Evolutionary conservation across 257 asterid genomes (phyloP).

Genomic region (Solanum ossicruentum): DNA sequence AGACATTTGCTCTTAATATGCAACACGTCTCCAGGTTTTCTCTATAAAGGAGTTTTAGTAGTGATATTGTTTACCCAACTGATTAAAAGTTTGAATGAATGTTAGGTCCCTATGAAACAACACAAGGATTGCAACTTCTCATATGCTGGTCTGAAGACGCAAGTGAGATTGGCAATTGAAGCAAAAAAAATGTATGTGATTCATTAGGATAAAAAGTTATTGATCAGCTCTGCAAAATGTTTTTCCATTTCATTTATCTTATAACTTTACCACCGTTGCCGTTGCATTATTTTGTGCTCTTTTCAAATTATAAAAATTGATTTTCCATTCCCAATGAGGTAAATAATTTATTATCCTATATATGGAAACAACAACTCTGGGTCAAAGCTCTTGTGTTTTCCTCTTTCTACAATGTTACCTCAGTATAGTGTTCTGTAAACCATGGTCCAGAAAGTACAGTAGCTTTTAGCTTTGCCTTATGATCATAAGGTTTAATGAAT

Average conservation of each 20-base stretch:
- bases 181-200: conserved; percentile 60
- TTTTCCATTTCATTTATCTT: neutral
- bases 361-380: neutral
- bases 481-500: neutral
- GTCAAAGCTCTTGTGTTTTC: neutral
- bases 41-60: neutral
- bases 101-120: conserved; percentile 93
- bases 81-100: conserved; percentile 10
- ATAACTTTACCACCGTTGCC: neutral
- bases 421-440: neutral
- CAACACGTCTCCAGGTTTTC: neutral
- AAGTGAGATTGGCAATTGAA: conserved; percentile 92
- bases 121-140: conserved; percentile 96
- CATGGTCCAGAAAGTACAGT: neutral
- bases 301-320: neutral
- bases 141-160: conserved; percentile 96
- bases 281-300: neutral
- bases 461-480: neutral
- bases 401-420: neutral
- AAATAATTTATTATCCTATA: neutral
- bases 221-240: neutral
- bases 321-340: neutral
- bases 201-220: neutral
- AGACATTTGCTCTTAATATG: neutral
- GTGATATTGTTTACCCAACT: neutral